Evolutionary conservation across 1,284 basidiomycete genomes (phyloP), one percentile per base, ranked within the genome.

Genomic region (Dichomitus squalens): DNA sequence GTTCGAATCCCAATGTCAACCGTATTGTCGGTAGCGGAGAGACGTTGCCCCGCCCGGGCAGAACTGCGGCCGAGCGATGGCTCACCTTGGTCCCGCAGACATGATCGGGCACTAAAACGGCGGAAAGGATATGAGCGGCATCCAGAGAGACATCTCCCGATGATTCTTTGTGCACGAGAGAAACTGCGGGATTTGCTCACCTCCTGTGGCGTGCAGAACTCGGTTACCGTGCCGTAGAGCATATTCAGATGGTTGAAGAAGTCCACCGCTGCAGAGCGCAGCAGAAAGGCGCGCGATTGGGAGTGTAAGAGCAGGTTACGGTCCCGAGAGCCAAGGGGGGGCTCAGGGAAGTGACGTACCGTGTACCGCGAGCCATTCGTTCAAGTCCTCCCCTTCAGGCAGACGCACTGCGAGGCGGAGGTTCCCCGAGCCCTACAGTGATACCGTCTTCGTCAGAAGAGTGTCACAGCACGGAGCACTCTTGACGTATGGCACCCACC

Each of bases 171-270:
- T 39, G 9, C 12, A 35, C 18, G 49, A 44, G 9, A 14, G 23
- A 47, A n/a, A n/a, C n/a, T n/a, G 9, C 16, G n/a, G 47, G 20
- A 31, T 25, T 11, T 36, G 64, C 75, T 62, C 70, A 90, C 93
- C 82, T 96, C 93, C 69, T 93, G 86, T 16, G 89, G 82, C n/a
- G 92, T 96, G 73, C 95, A 98, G 70, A 98, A 98, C 75, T 98
- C 95, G 5, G 95, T 96, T 18, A 98, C 87, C 4, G 95, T 97
- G 8, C 95, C 95, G 69, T 97, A 98, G 12, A 96, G 78, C 94
- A 96, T 96, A 73, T 96, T 96, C 63, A 96, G 76, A 71, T 96
- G 94, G 71, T 96, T 96, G 81, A 96, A 96, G 75, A 96, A 96
- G 72, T 96, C 94, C 55, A 96, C 93, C 34, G 92, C 94, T 96